These are phyloP conservation scores for Ustilaginoidea virens DNA, from an alignment of 2,329 filamentous ascomycete species.

Conservation along the genomic window DNA sequence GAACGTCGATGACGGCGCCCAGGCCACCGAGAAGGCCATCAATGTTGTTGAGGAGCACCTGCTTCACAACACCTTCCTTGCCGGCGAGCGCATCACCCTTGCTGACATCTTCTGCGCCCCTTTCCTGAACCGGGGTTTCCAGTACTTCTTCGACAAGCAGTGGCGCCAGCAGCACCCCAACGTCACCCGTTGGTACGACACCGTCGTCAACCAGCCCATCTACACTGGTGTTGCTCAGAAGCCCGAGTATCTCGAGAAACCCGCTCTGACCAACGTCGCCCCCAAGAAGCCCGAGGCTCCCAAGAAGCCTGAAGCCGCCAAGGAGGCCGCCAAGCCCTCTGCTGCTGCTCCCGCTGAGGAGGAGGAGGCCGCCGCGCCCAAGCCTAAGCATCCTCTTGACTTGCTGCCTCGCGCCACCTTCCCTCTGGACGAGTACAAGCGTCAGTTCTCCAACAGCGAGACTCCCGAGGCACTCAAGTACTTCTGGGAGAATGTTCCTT, in stretches of 20 bases:
- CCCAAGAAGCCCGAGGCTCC: conserved; percentile 67
- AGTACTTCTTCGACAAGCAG: conserved; percentile 85
- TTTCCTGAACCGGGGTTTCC: conserved; percentile 75
- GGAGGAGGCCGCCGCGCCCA: conserved; percentile 43
- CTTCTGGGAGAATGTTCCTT: conserved; percentile 96
- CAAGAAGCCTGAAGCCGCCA: conserved; percentile 47
- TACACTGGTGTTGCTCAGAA: conserved; percentile 67
- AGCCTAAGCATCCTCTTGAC: conserved; percentile 95
- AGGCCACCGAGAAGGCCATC: conserved; percentile 52
- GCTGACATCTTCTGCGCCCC: conserved; percentile 78
- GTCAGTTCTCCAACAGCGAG: conserved; percentile 94
- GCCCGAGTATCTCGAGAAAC: conserved; percentile 67
- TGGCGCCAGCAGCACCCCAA: conserved; percentile 76
- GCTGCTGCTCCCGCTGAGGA: conserved; percentile 22
- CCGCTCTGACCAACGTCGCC: conserved; percentile 52
- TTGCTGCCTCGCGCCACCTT: conserved; percentile 64
- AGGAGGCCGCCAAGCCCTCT: conserved; percentile 48
- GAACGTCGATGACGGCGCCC: conserved; percentile 66
- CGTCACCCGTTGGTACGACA: conserved; percentile 86
- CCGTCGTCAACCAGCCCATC: conserved; percentile 82
- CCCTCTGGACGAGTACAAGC: conserved; percentile 94
- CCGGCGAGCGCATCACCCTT: conserved; percentile 92
- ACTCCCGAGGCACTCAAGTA: conserved; percentile 75
- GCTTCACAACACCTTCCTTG: conserved; percentile 85
- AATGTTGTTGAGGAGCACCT: conserved; percentile 75